Evolutionary conservation across 108 stramenopile species (phyloP), one percentile per base, ranked within the genome.

Genomic region (Skeletonema menzelii): DNA sequence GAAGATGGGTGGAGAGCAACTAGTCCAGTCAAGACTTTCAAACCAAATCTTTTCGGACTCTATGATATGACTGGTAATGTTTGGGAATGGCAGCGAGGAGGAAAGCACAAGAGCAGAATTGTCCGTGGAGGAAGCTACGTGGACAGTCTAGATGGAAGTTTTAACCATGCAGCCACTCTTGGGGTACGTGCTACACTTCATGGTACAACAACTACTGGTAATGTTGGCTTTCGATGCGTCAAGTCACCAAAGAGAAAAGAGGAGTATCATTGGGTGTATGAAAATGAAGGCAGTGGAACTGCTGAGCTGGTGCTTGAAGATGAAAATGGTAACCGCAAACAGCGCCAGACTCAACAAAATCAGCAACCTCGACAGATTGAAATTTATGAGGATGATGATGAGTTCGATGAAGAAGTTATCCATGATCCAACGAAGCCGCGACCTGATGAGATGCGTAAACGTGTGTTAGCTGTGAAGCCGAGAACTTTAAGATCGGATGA

Each of bases 71-170:
- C 90, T 13, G 97, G 97, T 13, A 96, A 96, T 68, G 97, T 96
- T 8, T 97, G 97, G 96, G 97, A 95, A 63, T 97, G 97, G 97
- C 82, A 85, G 77, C 77, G 91, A 31, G 96, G 96, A 10, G 96
- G 94, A 27, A 93, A 90, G 35, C 89, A 93, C 79, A 92, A 93
- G 70, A 67, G 81, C 10, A 88, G 94, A 15, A 93, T 95, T 71
- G 88, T 95, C 24, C 84, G 96, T 20, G 96, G 96, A 14, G 96
- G 79, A 12, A 88, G 87, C 19, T 97, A 94, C 76, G 86, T 97
- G 20, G 96, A 97, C 70, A 82, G 77, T 65, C 59, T 93, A 44
- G 90, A 95, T 72, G 96, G 94, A 24, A 76, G 83, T 53, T 74
- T 75, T 56, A 95, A 97, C 57, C 96, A 97, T 76, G 91, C 88